These are phyloP conservation scores for Eucalyptus leucophloia DNA, from an alignment of 345 rosid species.

Conservation along the genomic window DNA sequence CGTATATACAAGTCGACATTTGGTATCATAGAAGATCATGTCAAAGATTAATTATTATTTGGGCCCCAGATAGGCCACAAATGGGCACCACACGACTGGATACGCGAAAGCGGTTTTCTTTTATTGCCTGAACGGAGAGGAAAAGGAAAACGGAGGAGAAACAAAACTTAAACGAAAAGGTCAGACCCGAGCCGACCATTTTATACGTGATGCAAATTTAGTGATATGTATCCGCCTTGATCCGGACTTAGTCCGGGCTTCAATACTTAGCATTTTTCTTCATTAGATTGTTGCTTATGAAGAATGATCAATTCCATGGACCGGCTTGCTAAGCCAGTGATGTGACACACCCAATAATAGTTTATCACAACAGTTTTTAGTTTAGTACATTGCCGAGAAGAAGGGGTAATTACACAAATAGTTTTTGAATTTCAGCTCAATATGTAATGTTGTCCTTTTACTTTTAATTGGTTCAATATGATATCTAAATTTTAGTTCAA, in stretches of 20 bases:
- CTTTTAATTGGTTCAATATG: not conserved
- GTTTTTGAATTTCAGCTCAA: accelerated
- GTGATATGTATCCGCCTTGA: not conserved
- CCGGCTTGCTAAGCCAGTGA: not conserved
- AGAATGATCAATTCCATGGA: no score
- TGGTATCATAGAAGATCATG: not conserved
- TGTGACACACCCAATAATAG: not conserved
- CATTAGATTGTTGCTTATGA: not conserved
- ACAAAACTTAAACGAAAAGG: not conserved
- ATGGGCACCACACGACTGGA: not conserved
- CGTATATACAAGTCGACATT: not conserved
- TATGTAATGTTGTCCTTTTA: accelerated
- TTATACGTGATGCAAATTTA: not conserved
- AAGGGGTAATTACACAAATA: not conserved
- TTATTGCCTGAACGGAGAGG: not conserved
- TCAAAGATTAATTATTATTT: not conserved
- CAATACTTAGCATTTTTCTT: not conserved
- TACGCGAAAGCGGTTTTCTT: not conserved
- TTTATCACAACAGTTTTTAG: not conserved
- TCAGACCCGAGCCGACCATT: not conserved
- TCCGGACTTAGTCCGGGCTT: accelerated
- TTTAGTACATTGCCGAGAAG: not conserved
- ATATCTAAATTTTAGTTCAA: not conserved
- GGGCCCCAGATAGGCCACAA: not conserved
- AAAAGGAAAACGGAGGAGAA: not conserved